Evolutionary conservation across 2,329 filamentous ascomycete genomes (phyloP), one percentile per base, ranked within the genome.

Genomic region (Neopestalotiopsis sp.): DNA sequence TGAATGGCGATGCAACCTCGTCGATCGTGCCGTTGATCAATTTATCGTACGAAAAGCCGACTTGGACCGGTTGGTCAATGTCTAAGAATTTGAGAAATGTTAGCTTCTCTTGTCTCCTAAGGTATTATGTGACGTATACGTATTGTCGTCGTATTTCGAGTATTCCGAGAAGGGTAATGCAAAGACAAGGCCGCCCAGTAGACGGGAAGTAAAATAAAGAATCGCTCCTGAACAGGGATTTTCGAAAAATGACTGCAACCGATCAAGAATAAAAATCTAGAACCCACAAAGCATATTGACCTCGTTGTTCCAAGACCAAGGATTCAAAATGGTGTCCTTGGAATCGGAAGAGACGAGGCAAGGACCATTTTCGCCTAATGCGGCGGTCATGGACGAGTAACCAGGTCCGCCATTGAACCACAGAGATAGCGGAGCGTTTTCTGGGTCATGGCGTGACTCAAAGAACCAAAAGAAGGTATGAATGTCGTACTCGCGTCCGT

Each of bases 381-480:
- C 67, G n/a, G 67, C 67, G 3, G 60, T 42, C 17, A 49, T 59
- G 12, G 59, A 57, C 14, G 67, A 59, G 30, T 45, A 20, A 20
- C 87, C 87, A 7, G 87, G 87, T 4, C 87, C 87, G 40, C 87
- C 87, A 74, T 88, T 88, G 34, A 89, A 84, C 76, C 76, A 78
- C 1, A 78, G 60, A 0, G 76, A 83, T 2, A 78, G 64, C 0
- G 76, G 76, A 1, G 84, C 79, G 71, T 81, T 77, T 71, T 86
- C 75, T 0, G 84, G 82, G 56, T 82, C 80, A 30, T 81, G 74
- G 24, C 84, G 78, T 2, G 81, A 79, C 67, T 80, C 80, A 71
- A 85, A 80, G 71, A 84, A 85, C 83, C 83, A 85, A 75, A 85
- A 85, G 76, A 84, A 85, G 84, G 77, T 77, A 42, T 78, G 76